Evolutionary conservation across 148 eudicot species (phyloP), one percentile per base, ranked within the genome.

Genomic region (Rhododendron griersonianum): DNA sequence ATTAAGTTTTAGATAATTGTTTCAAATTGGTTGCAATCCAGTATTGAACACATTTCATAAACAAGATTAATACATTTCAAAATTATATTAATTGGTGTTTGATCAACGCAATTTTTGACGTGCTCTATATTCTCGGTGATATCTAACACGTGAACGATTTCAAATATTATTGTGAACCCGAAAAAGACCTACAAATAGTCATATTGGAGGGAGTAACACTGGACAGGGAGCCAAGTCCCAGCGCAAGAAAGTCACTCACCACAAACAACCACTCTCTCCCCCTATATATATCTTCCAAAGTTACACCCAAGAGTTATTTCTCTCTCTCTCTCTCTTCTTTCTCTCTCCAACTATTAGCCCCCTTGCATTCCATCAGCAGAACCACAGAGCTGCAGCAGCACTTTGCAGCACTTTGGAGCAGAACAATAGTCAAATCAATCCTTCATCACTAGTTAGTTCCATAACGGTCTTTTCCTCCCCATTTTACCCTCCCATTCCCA

Each of bases 381-480:
- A 55, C 0, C 82, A 81, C 47, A 35, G 65, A 19, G 44, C 67
- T 79, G 13, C 74, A 45, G 13, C 45, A 44, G 35, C 23, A 16
- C 59, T 25, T n/a, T n/a, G n/a, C n/a, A n/a, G n/a, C n/a, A n/a
- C n/a, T n/a, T n/a, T 18, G 47, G 21, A 84, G 80, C 44, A 80
- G 65, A 57, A 35, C 13, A 30, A 14, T 4, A 14, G 19, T 35
- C 51, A 11, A 7, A 41, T 78, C 81, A 21, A 84, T 86, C 65
- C 83, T 51, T 81, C 28, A 5, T 83, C 73, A 71, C 76, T 5
- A 81, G 67, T 86, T 61, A 61, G 90, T 89, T 87, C 85, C 28
- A 35, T 83, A 87, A 90, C 91, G 61, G 84, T 21, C 33, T 89
- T 59, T 81, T 73, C 48, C 41, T 79, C 45, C 81, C 89, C 85